Conservation (phyloP, 257 asterid species). For the Ophiorrhiza pumila region DNA sequence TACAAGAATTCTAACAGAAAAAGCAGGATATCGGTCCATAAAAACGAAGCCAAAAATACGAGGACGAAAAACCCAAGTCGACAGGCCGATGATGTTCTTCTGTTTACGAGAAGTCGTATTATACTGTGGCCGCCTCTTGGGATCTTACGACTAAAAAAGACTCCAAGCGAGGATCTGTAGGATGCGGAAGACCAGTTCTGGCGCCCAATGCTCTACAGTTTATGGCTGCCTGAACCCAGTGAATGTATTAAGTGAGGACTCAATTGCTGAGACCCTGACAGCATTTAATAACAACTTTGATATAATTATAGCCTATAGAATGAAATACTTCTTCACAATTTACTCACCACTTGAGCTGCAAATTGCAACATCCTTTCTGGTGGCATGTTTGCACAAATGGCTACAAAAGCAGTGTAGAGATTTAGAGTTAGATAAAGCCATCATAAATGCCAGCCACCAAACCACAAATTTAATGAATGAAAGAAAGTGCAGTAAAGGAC, state of each 20-base stretch:
- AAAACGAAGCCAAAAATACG: conserved; percentile 36
- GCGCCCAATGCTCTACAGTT: conserved; percentile 91
- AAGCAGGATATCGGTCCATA: conserved; percentile 65
- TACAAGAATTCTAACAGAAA: conserved; percentile 38
- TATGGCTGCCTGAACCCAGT: conserved; percentile 64
- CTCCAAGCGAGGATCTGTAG: conserved; percentile 59
- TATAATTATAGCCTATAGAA: too few relatives aligned
- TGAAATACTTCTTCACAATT: not conserved
- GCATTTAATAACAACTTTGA: not conserved
- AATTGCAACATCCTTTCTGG: conserved; percentile 83
- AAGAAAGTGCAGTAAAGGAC: not conserved
- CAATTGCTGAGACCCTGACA: not conserved
- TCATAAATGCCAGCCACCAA: conserved; percentile 1
- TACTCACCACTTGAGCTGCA: conserved; percentile 97
- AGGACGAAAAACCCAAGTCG: conserved; percentile 49
- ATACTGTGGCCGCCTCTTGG: conserved; percentile 41
- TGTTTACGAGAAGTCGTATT: conserved; percentile 9
- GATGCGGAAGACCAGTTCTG: conserved; percentile 74
- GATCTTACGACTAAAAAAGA: conserved; percentile 55
- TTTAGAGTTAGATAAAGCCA: conserved; percentile 7
- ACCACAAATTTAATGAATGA: not conserved
- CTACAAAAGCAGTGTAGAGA: conserved; percentile 35
- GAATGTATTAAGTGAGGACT: conserved; percentile 3
- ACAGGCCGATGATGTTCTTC: conserved; percentile 25
- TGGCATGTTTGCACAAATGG: conserved; percentile 80